A percentile compares a stretch with the other conserved stretches of the same genome.
Conservation (phyloP, 1,284 basidiomycete species). For the Ganoderma lucidum region DNA sequence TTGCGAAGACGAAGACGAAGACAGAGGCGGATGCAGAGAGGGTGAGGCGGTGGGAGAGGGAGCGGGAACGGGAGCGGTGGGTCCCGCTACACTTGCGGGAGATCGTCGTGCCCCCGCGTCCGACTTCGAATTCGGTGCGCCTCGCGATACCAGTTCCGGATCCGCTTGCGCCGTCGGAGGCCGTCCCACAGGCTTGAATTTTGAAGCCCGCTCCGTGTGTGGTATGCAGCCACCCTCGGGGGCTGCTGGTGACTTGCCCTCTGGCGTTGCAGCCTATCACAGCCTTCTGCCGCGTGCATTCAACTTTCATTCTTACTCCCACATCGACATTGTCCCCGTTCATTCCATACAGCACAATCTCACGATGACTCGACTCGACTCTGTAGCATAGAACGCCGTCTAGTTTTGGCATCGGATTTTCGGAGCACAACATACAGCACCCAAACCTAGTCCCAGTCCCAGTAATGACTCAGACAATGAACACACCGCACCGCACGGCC, state of each 20-base stretch:
- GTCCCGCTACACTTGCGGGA: slow-evolving; percentile 27
- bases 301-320: neutral
- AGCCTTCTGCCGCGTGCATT: neutral
- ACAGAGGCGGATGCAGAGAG: neutral
- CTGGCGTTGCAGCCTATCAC: neutral
- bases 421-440: neutral
- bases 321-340: neutral
- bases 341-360: neutral
- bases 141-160: neutral
- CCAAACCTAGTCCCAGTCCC: neutral
- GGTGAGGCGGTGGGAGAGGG: slow-evolving; percentile 9
- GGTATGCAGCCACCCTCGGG: neutral
- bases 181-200: neutral
- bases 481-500: neutral
- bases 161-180: neutral
- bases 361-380: slow-evolving; percentile 1
- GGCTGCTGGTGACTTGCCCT: neutral
- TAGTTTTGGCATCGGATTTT: neutral
- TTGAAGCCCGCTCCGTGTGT: neutral
- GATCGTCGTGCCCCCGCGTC: slow-evolving; percentile 20
- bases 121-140: neutral
- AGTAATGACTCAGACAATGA: neutral
- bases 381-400: slow-evolving; percentile 4
- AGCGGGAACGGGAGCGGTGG: slow-evolving; percentile 15
- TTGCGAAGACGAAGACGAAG: neutral